A percentile compares a stretch with the other conserved stretches of the same genome.
Conservation (phyloP, 192 early-diverging fungal species). For the Mortierella hygrophila region DNA sequence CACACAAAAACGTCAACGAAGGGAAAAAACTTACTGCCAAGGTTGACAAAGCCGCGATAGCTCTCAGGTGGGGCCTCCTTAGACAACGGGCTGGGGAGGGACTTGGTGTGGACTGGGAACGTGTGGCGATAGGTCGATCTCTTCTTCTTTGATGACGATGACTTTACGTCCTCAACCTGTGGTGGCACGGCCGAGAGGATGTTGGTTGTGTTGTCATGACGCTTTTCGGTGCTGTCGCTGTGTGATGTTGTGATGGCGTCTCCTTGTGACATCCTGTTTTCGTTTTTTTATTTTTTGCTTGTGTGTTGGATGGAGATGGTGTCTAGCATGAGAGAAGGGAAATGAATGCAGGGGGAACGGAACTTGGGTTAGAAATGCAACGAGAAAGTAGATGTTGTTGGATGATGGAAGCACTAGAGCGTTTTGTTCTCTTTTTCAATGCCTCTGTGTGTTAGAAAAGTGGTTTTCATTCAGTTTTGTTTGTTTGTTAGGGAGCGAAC, state of each 20-base stretch:
- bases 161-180: constrained; percentile 12
- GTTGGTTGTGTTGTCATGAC: background rate
- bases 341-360: background rate
- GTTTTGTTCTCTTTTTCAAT: background rate
- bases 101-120: constrained; percentile 72
- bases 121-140: constrained; percentile 54
- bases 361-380: no score
- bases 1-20: background rate
- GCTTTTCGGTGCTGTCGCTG: background rate
- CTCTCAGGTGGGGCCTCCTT: constrained; percentile 89
- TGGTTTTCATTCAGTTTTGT: background rate
- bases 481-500: no score
- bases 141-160: constrained; percentile 5
- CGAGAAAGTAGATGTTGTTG: no score
- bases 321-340: background rate
- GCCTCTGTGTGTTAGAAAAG: background rate
- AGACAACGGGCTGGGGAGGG: constrained; percentile 78
- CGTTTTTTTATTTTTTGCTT: background rate
- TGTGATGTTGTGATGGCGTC: background rate
- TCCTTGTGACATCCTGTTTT: background rate
- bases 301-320: background rate
- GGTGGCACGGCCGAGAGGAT: constrained; percentile 14
- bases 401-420: background rate
- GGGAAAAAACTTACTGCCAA: constrained; percentile 64
- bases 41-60: constrained; percentile 88